Evolutionary conservation across 2,329 filamentous ascomycete genomes (phyloP).

Genomic region (Diaporthe velutina): DNA sequence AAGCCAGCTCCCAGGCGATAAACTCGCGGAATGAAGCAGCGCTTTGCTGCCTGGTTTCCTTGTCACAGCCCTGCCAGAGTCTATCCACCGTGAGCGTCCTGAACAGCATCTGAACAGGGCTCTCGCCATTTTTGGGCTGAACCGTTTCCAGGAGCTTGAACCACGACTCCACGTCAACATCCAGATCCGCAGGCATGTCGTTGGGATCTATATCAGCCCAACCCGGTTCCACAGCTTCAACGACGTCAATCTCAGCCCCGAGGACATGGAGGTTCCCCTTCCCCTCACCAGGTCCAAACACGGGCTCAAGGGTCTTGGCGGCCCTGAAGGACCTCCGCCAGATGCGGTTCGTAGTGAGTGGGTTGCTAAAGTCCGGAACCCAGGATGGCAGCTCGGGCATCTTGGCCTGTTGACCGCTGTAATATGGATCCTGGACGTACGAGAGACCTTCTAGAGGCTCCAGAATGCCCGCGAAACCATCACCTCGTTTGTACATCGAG

Average conservation of each 20-base stretch:
- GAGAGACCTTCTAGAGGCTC: constrained; percentile 33
- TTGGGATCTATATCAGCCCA: constrained; percentile 22
- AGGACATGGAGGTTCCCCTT: constrained; percentile 12
- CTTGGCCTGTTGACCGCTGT: constrained; percentile 26
- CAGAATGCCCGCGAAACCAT: constrained; percentile 16
- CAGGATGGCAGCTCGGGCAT: constrained; percentile 25
- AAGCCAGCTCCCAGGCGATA: constrained; percentile 21
- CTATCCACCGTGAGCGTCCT: constrained; percentile 17
- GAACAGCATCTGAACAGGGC: constrained; percentile 29
- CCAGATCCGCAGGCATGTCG: constrained; percentile 25
- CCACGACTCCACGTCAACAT: constrained; percentile 30
- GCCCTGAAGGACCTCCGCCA: constrained; percentile 19
- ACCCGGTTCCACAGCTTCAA: constrained; percentile 13
- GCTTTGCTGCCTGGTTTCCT: neutral
- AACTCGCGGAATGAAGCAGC: constrained; percentile 9
- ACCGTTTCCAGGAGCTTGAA: constrained; percentile 16
- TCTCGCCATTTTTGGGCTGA: constrained; percentile 1
- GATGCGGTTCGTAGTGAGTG: constrained; percentile 20
- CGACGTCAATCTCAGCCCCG: constrained; percentile 12
- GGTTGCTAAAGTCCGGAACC: constrained; percentile 27
- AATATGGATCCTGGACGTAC: constrained; percentile 29
- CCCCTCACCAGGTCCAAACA: neutral
- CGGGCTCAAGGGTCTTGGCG: constrained; percentile 16
- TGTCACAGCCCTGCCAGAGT: constrained; percentile 1
- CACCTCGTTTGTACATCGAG: neutral